These are phyloP conservation scores for Erysimum cheiranthoides DNA, from an alignment of 345 rosid genomes.

Conservation along the genomic window DNA sequence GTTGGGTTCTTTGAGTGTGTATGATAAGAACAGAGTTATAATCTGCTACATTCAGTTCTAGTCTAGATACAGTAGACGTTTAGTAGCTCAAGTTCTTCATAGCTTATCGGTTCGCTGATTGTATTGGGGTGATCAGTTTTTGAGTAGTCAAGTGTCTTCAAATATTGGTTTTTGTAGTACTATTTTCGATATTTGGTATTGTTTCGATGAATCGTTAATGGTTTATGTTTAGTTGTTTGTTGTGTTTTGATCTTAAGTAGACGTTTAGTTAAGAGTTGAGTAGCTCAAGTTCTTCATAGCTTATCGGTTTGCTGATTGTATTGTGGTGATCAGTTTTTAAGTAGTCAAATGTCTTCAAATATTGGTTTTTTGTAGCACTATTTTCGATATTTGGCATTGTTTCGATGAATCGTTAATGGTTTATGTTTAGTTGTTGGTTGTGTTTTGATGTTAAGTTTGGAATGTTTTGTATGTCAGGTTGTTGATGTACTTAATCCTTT, in stretches of 20 bases:
- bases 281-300: neutral
- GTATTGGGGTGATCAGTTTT: neutral
- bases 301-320: neutral
- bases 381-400: neutral
- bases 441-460: constrained; percentile 9
- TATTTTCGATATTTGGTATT: neutral
- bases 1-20: neutral
- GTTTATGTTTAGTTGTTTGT: neutral
- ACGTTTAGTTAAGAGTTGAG: neutral
- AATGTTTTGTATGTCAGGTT: constrained; percentile 63
- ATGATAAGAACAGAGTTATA: neutral
- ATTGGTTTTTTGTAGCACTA: neutral
- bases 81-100: neutral
- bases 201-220: neutral
- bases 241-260: neutral
- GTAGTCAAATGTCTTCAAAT: neutral
- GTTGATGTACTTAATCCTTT: constrained; percentile 96
- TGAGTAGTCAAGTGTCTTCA: neutral
- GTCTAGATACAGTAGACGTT: neutral
- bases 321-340: neutral
- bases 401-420: neutral
- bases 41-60: constrained; percentile 6
- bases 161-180: neutral
- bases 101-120: neutral
- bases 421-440: neutral